Percentiles rank a stretch among this genome's conserved stretches.
Conservation (phyloP, 352 stramenopile genomes). For the Pythium oligandrum region DNA sequence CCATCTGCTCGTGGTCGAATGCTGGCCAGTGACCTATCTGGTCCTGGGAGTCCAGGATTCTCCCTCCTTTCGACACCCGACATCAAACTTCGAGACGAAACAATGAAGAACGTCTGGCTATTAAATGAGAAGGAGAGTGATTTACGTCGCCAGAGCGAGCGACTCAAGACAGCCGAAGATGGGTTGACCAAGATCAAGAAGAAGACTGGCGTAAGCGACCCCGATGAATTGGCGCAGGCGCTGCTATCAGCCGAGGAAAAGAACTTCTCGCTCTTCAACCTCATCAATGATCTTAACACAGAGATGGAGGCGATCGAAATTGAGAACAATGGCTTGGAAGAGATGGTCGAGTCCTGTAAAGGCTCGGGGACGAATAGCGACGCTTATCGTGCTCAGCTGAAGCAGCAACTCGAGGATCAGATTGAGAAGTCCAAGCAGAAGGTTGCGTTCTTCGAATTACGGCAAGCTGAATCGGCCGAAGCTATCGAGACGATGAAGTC, state of each 20-base stretch:
- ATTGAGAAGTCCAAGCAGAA: constrained; percentile 85
- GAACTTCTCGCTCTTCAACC: constrained; percentile 94
- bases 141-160: constrained; percentile 64
- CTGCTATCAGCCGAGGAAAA: constrained; percentile 90
- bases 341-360: constrained; percentile 54
- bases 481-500: constrained; percentile 70
- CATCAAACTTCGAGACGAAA: constrained; percentile 71
- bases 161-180: constrained; percentile 68
- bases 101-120: constrained; percentile 67
- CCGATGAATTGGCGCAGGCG: constrained; percentile 78
- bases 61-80: constrained; percentile 61
- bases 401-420: constrained; percentile 73
- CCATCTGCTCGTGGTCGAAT: constrained; percentile 8
- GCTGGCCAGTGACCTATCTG: constrained; percentile 8
- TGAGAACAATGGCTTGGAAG: constrained; percentile 73
- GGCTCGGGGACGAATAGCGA: constrained; percentile 57
- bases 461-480: constrained; percentile 55
- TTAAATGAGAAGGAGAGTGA: constrained; percentile 76
- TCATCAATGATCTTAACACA: constrained; percentile 92
- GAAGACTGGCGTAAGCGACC: constrained; percentile 80
- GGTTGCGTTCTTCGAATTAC: constrained; percentile 54
- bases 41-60: constrained; percentile 29
- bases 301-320: constrained; percentile 88
- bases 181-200: constrained; percentile 86
- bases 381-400: constrained; percentile 46